These are phyloP conservation scores for Aspergillus floridensis DNA, from an alignment of 2,329 filamentous ascomycete species.

Conservation along the genomic window DNA sequence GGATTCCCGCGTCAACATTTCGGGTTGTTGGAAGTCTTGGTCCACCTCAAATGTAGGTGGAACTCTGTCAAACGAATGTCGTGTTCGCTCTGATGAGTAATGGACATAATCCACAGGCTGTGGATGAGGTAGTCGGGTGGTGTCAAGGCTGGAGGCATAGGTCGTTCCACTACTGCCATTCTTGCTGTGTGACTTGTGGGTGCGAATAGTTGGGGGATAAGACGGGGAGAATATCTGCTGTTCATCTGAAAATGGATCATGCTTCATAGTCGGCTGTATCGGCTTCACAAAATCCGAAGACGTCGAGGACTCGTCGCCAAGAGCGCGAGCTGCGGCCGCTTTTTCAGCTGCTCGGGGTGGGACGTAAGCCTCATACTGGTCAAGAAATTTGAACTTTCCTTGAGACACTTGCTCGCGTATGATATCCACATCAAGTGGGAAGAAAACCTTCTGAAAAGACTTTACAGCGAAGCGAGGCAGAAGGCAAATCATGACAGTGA, in stretches of 20 bases:
- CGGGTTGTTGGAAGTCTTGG: slow-evolving; percentile 87
- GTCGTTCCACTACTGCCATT: slow-evolving; percentile 94
- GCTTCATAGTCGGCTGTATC: slow-evolving; percentile 57
- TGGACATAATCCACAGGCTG: slow-evolving; percentile 58
- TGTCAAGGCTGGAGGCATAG: slow-evolving; percentile 61
- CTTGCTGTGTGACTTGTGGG: slow-evolving; percentile 77
- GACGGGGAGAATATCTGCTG: slow-evolving; percentile 90
- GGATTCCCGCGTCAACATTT: slow-evolving; percentile 79
- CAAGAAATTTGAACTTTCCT: slow-evolving; percentile 77
- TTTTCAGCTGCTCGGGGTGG: slow-evolving; percentile 48
- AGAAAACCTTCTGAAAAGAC: slow-evolving; percentile 87
- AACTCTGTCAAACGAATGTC: slow-evolving; percentile 81
- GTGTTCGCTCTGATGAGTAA: slow-evolving; percentile 81
- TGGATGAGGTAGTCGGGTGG: slow-evolving; percentile 52
- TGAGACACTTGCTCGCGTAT: slow-evolving; percentile 85
- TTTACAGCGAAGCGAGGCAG: slow-evolving; percentile 87
- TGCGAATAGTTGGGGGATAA: slow-evolving; percentile 71
- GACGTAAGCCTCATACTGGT: slow-evolving; percentile 53
- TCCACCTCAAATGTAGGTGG: slow-evolving; percentile 82
- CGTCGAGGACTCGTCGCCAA: slow-evolving; percentile 41
- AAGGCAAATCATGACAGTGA: slow-evolving; percentile 78
- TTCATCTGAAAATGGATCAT: slow-evolving; percentile 75
- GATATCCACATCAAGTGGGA: slow-evolving; percentile 90
- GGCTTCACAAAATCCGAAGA: slow-evolving; percentile 43
- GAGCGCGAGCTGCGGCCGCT: slow-evolving; percentile 37